phyloP scores from a whole-genome alignment of 2,329 filamentous ascomycete species.

The Harringtonia lauricola region DNA sequence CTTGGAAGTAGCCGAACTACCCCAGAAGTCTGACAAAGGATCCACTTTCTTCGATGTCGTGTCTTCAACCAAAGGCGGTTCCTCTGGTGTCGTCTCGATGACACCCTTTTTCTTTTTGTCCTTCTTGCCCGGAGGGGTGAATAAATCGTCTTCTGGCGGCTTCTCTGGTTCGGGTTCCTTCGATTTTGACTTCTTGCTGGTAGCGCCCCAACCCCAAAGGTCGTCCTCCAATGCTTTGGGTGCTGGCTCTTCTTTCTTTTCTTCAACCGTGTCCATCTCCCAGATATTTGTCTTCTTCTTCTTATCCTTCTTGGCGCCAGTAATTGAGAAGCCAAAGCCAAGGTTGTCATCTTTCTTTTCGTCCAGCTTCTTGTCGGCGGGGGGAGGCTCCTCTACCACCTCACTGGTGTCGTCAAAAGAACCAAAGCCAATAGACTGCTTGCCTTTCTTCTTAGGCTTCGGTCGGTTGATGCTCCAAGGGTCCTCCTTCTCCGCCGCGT shows the following conservation, averaged over 20 bases:
- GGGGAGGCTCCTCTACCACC: too few relatives aligned
- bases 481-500: slow-evolving; percentile 26
- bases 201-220: slow-evolving; percentile 23
- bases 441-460: slow-evolving; percentile 43
- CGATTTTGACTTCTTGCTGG: slow-evolving; percentile 31
- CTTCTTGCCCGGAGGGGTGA: slow-evolving; percentile 21
- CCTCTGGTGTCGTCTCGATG: not conserved
- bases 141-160: slow-evolving; percentile 20
- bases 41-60: slow-evolving; percentile 8
- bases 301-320: slow-evolving; percentile 27
- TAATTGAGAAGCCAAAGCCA: slow-evolving; percentile 21
- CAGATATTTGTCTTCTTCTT: slow-evolving; percentile 29
- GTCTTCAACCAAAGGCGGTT: slow-evolving; percentile 11
- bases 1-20: slow-evolving; percentile 24
- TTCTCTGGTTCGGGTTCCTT: slow-evolving; percentile 19
- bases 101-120: slow-evolving; percentile 28
- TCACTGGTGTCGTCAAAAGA: slow-evolving; percentile 27
- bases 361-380: slow-evolving; percentile 13
- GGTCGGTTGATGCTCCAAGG: slow-evolving; percentile 35
- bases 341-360: slow-evolving; percentile 22
- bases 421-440: slow-evolving; percentile 35
- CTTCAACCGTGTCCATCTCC: slow-evolving; percentile 22
- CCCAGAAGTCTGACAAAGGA: slow-evolving; percentile 12
- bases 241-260: slow-evolving; percentile 18
- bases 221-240: slow-evolving; percentile 18